These are phyloP conservation scores for Aspergillus fumigatus DNA, from an alignment of 2,329 filamentous ascomycete species.

Conservation along the genomic window DNA sequence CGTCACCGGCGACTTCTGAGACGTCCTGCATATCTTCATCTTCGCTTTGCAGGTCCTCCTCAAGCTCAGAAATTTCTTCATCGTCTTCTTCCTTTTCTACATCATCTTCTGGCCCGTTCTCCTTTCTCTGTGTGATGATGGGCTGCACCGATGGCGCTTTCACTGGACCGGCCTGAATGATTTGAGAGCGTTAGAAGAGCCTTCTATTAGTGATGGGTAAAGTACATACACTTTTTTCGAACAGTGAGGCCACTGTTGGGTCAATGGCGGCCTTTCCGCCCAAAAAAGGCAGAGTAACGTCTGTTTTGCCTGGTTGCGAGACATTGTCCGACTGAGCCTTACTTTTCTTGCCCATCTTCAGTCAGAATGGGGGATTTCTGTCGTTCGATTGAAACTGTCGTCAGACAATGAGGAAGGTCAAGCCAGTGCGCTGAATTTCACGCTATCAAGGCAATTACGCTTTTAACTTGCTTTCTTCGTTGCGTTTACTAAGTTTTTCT, in stretches of 20 bases:
- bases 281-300: slow-evolving; percentile 38
- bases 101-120: slow-evolving; percentile 15
- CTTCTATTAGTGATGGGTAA: background rate
- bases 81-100: slow-evolving; percentile 22
- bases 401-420: background rate
- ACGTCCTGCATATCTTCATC: slow-evolving; percentile 42
- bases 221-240: slow-evolving; percentile 64
- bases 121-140: slow-evolving; percentile 8
- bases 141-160: slow-evolving; percentile 28
- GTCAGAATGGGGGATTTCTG: background rate
- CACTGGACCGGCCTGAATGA: slow-evolving; percentile 35
- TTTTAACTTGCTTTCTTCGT: slow-evolving; percentile 1
- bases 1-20: slow-evolving; percentile 41
- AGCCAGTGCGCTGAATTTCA: background rate
- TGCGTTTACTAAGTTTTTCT: background rate
- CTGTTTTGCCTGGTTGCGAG: slow-evolving; percentile 5
- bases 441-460: background rate
- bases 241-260: slow-evolving; percentile 65
- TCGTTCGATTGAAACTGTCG: background rate
- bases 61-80: slow-evolving; percentile 25
- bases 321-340: slow-evolving; percentile 24
- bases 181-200: slow-evolving; percentile 5
- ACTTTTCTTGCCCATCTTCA: slow-evolving; percentile 33
- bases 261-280: slow-evolving; percentile 62
- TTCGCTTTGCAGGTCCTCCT: slow-evolving; percentile 23